phyloP scores from a whole-genome alignment of 2,329 filamentous ascomycete species.

The Pseudocercospora fijiensis region DNA sequence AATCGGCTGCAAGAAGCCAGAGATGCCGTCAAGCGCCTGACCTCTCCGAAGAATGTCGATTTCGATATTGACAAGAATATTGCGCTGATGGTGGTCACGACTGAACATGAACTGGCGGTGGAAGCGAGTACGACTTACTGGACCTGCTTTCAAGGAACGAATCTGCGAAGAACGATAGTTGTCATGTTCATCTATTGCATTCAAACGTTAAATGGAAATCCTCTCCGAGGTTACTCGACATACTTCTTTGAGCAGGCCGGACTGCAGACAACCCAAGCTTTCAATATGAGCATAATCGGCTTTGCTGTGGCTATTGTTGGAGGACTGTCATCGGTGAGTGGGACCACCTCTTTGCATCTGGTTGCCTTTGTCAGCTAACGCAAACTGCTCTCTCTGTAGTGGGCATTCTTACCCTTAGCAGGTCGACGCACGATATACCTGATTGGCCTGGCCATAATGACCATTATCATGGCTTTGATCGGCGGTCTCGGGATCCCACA shows the following conservation, averaged over 20 bases:
- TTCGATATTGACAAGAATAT: conserved; percentile 10
- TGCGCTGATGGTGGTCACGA: conserved; percentile 12
- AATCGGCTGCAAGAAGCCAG: conserved; percentile 29
- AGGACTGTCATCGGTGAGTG: background rate
- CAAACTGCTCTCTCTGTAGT: background rate
- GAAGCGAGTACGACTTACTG: conserved; percentile 1
- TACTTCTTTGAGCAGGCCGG: conserved; percentile 4
- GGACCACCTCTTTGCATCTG: background rate
- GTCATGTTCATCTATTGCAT: conserved; percentile 5
- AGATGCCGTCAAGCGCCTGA: conserved; percentile 23
- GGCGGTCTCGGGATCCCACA: conserved; percentile 2
- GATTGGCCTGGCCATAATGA: background rate
- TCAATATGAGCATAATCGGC: background rate
- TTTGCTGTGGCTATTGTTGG: background rate
- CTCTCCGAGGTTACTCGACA: background rate
- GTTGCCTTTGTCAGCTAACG: background rate
- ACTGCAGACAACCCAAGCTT: background rate
- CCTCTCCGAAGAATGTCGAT: conserved; percentile 32
- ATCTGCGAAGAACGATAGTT: background rate
- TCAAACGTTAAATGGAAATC: conserved; percentile 2
- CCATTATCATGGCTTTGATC: background rate
- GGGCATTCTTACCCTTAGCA: background rate
- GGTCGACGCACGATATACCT: conserved; percentile 1
- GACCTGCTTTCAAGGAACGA: conserved; percentile 3
- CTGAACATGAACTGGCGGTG: conserved; percentile 5